Evolutionary conservation across 305 asterid species (phyloP), one percentile per base, ranked within the genome.

Genomic region (Solanum hybrid): DNA sequence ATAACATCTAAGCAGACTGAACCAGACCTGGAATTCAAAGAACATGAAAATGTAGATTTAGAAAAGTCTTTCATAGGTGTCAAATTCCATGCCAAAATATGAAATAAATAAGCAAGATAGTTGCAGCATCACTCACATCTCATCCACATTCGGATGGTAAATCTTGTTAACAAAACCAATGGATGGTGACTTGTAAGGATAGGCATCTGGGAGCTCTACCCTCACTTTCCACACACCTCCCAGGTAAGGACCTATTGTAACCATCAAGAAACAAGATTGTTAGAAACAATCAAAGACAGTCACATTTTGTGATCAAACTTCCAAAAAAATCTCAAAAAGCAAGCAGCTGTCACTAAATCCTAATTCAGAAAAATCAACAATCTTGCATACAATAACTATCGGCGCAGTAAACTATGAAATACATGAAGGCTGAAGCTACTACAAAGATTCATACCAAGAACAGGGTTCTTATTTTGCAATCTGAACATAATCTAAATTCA

Each of bases 91-190:
- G 42, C 42, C 76, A 31, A 22, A 84, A 51, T 29, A 31, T 22
- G 75, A 51, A 20, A 22, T 11, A 35, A 78, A 29, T 38, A 89
- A 60, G 66, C 31, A 85, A 75, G 77, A 89, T 27, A 75, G 5
- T 36, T 26, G 69, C 89, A 81, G 77, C 64, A 89, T 16, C 75
- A 94, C 99, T 94, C 94, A 96, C 98, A 93, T 93, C 42, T 96
- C 99, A 93, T 96, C 99, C 51, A 96, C 97, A 89, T 96, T 96
- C 20, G 98, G 99, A 93, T 96, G 99, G 91, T 96, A 96, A 87
- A 96, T 96, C 93, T 94, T 96, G 88, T 96, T 96, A 56, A 95
- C 92, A 90, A 96, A 96, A 35, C 98, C 98, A 90, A 96, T 95
- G 31, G 98, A 96, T 38, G 98, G 99, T 88, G 98, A 96, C 92